These are phyloP conservation scores for Lipomyces mesembrius DNA, from an alignment of 805 yeast species.

Conservation along the genomic window DNA sequence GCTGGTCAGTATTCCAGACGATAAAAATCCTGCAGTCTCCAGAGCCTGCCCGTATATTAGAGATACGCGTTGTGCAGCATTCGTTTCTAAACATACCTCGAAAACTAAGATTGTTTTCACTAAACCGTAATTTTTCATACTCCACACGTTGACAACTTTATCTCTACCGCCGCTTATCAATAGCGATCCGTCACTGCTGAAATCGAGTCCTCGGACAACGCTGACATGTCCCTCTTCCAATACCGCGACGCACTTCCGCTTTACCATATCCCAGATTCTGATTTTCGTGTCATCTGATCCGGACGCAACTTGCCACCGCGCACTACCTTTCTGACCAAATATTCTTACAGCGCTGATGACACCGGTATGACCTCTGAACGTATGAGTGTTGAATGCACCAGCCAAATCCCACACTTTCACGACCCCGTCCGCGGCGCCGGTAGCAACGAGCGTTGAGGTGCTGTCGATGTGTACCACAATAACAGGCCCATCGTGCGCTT, in stretches of 20 bases:
- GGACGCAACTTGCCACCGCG: slow-evolving; percentile 76
- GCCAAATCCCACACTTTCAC: slow-evolving; percentile 91
- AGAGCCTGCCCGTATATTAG: slow-evolving; percentile 35
- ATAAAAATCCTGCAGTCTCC: slow-evolving; percentile 47
- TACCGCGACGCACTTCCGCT: slow-evolving; percentile 66
- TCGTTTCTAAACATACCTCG: slow-evolving; percentile 46
- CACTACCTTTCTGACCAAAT: slow-evolving; percentile 66
- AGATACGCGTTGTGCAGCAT: too few relatives aligned
- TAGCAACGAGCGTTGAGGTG: slow-evolving; percentile 83
- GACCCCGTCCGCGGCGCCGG: slow-evolving; percentile 94
- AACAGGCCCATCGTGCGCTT: slow-evolving; percentile 70
- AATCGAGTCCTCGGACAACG: slow-evolving; percentile 84
- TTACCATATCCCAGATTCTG: slow-evolving; percentile 67
- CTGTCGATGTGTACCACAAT: slow-evolving; percentile 76
- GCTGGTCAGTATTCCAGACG: slow-evolving; percentile 30
- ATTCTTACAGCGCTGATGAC: slow-evolving; percentile 78
- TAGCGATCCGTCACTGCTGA: slow-evolving; percentile 56
- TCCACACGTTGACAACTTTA: slow-evolving; percentile 67
- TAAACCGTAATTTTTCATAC: slow-evolving; percentile 58
- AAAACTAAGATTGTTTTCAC: slow-evolving; percentile 70
- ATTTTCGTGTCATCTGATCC: slow-evolving; percentile 65
- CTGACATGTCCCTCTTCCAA: slow-evolving; percentile 72
- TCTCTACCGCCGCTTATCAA: slow-evolving; percentile 90
- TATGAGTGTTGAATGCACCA: slow-evolving; percentile 85
- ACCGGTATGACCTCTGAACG: slow-evolving; percentile 90